phyloP scores from a whole-genome alignment of 1,284 basidiomycete species.

The Ustilago trichophora region DNA sequence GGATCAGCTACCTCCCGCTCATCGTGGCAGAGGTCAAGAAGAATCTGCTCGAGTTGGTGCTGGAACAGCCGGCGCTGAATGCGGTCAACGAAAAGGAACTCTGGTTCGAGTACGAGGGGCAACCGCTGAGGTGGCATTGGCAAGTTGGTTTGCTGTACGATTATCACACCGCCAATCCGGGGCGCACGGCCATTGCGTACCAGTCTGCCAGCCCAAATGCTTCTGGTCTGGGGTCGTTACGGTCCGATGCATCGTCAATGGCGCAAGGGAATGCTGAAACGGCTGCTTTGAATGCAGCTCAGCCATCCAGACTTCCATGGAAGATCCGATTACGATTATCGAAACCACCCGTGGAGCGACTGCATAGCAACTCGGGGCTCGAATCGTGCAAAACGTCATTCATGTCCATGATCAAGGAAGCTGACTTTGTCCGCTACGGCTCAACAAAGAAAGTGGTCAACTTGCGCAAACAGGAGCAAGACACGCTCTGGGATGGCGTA shows the following conservation, averaged over 20 bases:
- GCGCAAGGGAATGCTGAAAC: not conserved
- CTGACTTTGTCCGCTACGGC: constrained; percentile 60
- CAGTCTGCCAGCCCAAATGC: constrained; percentile 3
- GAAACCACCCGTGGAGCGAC: constrained; percentile 50
- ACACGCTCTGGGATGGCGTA: constrained; percentile 58
- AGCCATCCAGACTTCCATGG: constrained; percentile 41
- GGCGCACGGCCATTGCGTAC: constrained; percentile 25
- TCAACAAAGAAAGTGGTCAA: constrained; percentile 57
- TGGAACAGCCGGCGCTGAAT: constrained; percentile 35
- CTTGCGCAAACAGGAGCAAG: constrained; percentile 55
- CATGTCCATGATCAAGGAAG: constrained; percentile 62
- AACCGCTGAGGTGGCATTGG: constrained; percentile 61
- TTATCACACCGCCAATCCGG: constrained; percentile 48
- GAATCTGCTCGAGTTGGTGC: constrained; percentile 45
- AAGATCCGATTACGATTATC: constrained; percentile 44
- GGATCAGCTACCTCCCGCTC: constrained; percentile 56
- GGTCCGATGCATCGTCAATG: constrained; percentile 2
- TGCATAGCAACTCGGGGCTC: constrained; percentile 44
- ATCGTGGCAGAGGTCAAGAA: constrained; percentile 45
- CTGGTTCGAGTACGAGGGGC: constrained; percentile 58
- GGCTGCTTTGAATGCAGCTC: not conserved
- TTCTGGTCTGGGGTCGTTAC: constrained; percentile 17
- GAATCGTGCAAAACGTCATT: constrained; percentile 52
- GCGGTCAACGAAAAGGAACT: constrained; percentile 43
- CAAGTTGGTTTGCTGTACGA: constrained; percentile 60